phyloP scores from a whole-genome alignment of 257 asterid species.

The Rhazya stricta region DNA sequence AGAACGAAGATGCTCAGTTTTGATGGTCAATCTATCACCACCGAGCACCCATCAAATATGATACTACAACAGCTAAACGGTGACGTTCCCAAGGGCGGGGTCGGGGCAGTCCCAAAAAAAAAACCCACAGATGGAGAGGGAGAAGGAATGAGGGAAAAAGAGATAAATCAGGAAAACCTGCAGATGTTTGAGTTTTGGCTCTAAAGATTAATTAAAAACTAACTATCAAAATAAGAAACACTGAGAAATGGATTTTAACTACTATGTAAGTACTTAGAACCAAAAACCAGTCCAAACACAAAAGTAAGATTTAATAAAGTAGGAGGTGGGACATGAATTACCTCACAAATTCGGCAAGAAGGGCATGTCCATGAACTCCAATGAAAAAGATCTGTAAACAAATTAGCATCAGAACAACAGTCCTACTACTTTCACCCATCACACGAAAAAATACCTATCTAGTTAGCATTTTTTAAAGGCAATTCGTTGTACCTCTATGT shows the following conservation, averaged over 20 bases:
- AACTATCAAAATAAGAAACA: too few relatives aligned
- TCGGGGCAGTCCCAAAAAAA: too few relatives aligned
- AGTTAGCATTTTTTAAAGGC: not conserved
- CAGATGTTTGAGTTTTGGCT: not conserved
- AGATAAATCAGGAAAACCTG: not conserved
- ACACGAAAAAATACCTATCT: not conserved
- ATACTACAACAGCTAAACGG: not conserved
- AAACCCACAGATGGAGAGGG: not conserved
- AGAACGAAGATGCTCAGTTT: not conserved
- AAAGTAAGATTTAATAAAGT: not conserved
- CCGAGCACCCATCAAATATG: not conserved
- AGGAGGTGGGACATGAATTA: slow-evolving; percentile 17
- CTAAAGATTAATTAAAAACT: not conserved
- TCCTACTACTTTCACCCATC: not conserved
- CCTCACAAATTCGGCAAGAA: slow-evolving; percentile 95
- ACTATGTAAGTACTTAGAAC: not conserved
- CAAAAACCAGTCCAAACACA: not conserved
- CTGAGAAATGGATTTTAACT: not conserved
- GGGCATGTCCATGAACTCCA: slow-evolving; percentile 99
- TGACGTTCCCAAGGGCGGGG: not conserved
- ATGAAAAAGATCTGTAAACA: slow-evolving; percentile 78
- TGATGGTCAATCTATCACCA: not conserved
- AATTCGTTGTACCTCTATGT: slow-evolving; percentile 58
- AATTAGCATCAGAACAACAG: slow-evolving; percentile 21
- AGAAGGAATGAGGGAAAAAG: not conserved